phyloP scores from a whole-genome alignment of 169 alveolate genomes.

The Plasmodium coatneyi region DNA sequence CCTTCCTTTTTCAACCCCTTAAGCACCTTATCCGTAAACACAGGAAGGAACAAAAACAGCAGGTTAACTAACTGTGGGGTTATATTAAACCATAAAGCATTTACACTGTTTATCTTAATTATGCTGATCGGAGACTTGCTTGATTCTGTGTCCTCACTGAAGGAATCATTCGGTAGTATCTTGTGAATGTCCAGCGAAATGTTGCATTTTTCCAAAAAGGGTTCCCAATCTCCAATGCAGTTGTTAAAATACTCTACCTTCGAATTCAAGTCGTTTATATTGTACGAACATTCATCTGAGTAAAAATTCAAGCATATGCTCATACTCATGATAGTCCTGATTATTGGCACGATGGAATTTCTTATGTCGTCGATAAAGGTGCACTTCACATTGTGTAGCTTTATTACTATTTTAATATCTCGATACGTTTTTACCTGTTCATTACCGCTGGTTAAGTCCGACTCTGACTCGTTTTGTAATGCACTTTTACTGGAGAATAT shows the following conservation, averaged over 20 bases:
- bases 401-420: slow-evolving; percentile 78
- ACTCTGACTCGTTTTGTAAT: slow-evolving; percentile 7
- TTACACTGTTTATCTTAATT: slow-evolving; percentile 80
- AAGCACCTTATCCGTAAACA: slow-evolving; percentile 77
- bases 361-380: slow-evolving; percentile 86
- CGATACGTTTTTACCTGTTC: slow-evolving; percentile 47
- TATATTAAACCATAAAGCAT: slow-evolving; percentile 85
- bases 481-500: background rate
- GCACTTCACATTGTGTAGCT: slow-evolving; percentile 82
- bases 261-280: slow-evolving; percentile 71
- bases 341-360: slow-evolving; percentile 85
- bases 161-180: slow-evolving; percentile 51
- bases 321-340: slow-evolving; percentile 78
- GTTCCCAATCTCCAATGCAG: slow-evolving; percentile 89
- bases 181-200: slow-evolving; percentile 55
- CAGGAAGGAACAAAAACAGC: slow-evolving; percentile 85
- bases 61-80: slow-evolving; percentile 88
- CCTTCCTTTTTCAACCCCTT: slow-evolving; percentile 53
- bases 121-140: slow-evolving; percentile 81
- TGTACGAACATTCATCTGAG: slow-evolving; percentile 58
- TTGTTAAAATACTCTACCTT: slow-evolving; percentile 84
- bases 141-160: slow-evolving; percentile 83
- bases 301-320: slow-evolving; percentile 33
- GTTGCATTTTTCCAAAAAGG: slow-evolving; percentile 83
- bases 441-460: background rate